Conservation (phyloP, 208 protist species). For the Histomonas meleagridis region DNA sequence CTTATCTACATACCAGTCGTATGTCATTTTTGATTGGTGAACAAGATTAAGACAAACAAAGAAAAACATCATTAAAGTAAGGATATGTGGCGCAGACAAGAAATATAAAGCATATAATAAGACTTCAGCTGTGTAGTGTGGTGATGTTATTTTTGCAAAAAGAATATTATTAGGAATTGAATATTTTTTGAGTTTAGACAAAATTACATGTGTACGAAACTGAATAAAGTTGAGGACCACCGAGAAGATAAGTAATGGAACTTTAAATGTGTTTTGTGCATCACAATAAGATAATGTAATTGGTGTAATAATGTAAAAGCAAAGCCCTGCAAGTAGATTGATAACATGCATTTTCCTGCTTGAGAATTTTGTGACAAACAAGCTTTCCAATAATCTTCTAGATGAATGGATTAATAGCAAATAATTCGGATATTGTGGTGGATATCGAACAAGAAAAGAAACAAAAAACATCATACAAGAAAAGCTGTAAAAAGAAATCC, state of each 20-base stretch:
- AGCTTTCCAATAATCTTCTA: not conserved
- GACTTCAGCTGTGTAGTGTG: not conserved
- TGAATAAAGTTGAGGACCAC: not conserved
- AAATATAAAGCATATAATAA: not conserved
- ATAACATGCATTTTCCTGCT: not conserved
- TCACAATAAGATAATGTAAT: not conserved
- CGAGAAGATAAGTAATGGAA: not conserved
- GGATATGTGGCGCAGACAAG: not conserved
- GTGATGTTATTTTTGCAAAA: not conserved
- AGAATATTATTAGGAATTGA: not conserved
- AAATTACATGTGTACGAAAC: not conserved
- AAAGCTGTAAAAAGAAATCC: constrained; percentile 13
- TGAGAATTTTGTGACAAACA: constrained; percentile 29
- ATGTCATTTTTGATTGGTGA: constrained; percentile 17
- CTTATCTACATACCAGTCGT: not conserved
- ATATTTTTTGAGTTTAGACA: not conserved
- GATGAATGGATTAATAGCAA: constrained; percentile 2
- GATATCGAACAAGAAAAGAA: not conserved
- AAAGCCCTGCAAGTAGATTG: constrained; percentile 7
- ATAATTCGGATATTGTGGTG: not conserved
- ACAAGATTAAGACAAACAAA: not conserved
- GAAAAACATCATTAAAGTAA: not conserved
- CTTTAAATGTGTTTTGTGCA: not conserved
- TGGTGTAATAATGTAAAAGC: not conserved
- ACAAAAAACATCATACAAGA: constrained; percentile 17